Evolutionary conservation across 129 eudicot species (phyloP).

Genomic region (Escallonia rubra): DNA sequence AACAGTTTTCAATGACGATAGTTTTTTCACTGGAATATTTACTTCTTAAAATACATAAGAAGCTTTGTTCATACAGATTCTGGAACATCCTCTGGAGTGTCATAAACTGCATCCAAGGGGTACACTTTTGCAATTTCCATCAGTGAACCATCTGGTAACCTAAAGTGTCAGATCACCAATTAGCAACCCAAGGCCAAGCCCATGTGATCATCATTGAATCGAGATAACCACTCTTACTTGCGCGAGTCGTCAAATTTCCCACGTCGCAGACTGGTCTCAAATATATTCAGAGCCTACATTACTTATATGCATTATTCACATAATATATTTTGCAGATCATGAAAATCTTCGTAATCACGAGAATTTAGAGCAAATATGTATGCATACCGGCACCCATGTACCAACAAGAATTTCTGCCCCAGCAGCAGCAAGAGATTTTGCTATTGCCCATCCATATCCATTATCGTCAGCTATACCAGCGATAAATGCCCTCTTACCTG

Average conservation of each 20-base stretch:
- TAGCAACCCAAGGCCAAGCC: background rate
- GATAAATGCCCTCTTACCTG: constrained; percentile 95
- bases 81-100: constrained; percentile 87
- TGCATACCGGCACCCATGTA: constrained; percentile 96
- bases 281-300: constrained; percentile 80
- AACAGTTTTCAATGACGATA: background rate
- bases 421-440: constrained; percentile 96
- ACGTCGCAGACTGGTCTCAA: constrained; percentile 84
- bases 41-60: background rate
- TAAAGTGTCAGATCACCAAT: constrained; percentile 20
- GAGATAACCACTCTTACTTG: constrained; percentile 38
- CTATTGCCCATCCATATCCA: constrained; percentile 99
- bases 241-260: constrained; percentile 96
- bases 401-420: constrained; percentile 99
- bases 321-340: constrained; percentile 1
- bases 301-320: constrained; percentile 7
- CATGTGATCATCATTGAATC: background rate
- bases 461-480: constrained; percentile 97
- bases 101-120: constrained; percentile 91
- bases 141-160: constrained; percentile 93
- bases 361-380: background rate
- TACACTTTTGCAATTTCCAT: constrained; percentile 91
- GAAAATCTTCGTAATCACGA: background rate
- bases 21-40: background rate
- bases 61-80: constrained; percentile 71